phyloP scores from a whole-genome alignment of 2,329 filamentous ascomycete species.

The Fusarium austroafricanum region DNA sequence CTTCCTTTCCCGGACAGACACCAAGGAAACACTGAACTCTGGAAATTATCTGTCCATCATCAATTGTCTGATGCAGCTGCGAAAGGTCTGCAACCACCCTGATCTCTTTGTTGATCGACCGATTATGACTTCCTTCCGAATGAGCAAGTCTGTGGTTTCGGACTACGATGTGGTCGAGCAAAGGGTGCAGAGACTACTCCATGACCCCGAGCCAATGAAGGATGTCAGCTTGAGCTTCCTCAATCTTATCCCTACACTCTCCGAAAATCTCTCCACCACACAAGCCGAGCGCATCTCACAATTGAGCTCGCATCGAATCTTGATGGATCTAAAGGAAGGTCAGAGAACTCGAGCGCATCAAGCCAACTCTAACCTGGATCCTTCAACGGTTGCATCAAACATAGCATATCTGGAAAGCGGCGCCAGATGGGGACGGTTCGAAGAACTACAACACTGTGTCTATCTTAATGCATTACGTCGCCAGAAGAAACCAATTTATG shows the following conservation, averaged over 20 bases:
- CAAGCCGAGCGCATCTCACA: conserved; percentile 68
- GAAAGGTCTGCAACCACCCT: conserved; percentile 98
- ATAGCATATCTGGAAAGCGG: conserved; percentile 79
- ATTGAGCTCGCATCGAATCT: conserved; percentile 75
- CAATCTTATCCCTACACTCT: conserved; percentile 78
- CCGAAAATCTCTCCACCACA: conserved; percentile 72
- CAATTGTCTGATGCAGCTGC: conserved; percentile 96
- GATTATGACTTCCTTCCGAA: conserved; percentile 96
- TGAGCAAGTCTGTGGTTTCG: conserved; percentile 80
- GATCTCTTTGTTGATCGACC: conserved; percentile 96
- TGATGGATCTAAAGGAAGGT: conserved; percentile 77
- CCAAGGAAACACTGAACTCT: conserved; percentile 86
- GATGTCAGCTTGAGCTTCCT: conserved; percentile 79
- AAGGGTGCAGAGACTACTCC: conserved; percentile 73
- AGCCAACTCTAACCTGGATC: conserved; percentile 67
- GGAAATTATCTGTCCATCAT: conserved; percentile 99
- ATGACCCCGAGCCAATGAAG: conserved; percentile 71
- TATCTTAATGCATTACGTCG: conserved; percentile 85
- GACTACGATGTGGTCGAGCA: conserved; percentile 80
- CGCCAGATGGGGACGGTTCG: conserved; percentile 75
- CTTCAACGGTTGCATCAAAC: conserved; percentile 75
- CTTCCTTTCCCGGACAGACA: conserved; percentile 91
- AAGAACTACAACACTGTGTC: conserved; percentile 83
- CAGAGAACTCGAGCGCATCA: conserved; percentile 73
- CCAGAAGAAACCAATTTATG: conserved; percentile 84